Conservation (phyloP, 2,329 filamentous ascomycete species). For the Trematosphaeria pertusa region DNA sequence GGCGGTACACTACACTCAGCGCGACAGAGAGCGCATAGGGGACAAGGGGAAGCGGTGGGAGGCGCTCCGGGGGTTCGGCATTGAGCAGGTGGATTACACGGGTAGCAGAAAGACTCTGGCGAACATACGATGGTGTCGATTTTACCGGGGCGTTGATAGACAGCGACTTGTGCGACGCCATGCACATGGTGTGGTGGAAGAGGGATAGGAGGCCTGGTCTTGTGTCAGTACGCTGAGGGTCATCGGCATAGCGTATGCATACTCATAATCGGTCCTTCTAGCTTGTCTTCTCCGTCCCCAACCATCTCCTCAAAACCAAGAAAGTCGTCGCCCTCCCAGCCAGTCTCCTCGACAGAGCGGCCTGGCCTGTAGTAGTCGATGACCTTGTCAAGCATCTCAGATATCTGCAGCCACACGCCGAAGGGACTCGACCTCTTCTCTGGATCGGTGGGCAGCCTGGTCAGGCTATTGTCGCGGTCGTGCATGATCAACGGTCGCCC, state of each 20-base stretch:
- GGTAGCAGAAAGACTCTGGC: conserved; percentile 63
- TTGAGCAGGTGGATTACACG: conserved; percentile 61
- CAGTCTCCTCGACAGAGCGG: conserved; percentile 49
- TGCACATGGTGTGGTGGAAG: conserved; percentile 64
- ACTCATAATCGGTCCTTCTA: conserved; percentile 48
- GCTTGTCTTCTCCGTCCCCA: conserved; percentile 47
- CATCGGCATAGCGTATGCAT: conserved; percentile 9
- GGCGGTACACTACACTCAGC: conserved; percentile 63
- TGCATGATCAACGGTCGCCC: conserved; percentile 57
- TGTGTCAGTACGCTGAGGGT: conserved; percentile 26
- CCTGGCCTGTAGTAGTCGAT: conserved; percentile 57
- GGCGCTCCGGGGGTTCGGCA: conserved; percentile 51
- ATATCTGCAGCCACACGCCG: conserved; percentile 56
- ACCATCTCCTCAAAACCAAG: conserved; percentile 56
- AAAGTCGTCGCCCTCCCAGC: conserved; percentile 56
- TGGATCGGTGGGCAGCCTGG: conserved; percentile 48
- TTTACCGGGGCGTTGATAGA: conserved; percentile 53
- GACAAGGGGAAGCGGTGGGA: conserved; percentile 62
- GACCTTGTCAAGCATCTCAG: conserved; percentile 54
- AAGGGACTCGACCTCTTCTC: conserved; percentile 56
- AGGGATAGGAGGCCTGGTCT: conserved; percentile 58
- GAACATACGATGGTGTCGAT: conserved; percentile 59
- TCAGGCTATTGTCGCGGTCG: conserved; percentile 56
- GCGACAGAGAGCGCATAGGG: conserved; percentile 64
- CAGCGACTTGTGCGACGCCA: conserved; percentile 62